A percentile compares a stretch with the other conserved stretches of the same genome.
phyloP scores from a whole-genome alignment of 2,329 filamentous ascomycete genomes.

The Botrytis byssoidea region DNA sequence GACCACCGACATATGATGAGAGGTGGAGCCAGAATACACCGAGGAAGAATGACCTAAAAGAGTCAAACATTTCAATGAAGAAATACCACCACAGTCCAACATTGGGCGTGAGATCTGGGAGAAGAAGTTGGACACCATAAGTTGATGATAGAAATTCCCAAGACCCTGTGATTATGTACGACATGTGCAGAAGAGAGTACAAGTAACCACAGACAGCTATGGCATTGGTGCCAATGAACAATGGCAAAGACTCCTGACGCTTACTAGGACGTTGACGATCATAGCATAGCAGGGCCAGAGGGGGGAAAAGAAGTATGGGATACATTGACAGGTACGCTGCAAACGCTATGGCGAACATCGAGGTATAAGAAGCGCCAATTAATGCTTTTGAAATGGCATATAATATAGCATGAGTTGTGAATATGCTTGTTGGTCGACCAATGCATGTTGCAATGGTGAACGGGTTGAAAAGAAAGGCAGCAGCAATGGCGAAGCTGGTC shows the following conservation, averaged over 20 bases:
- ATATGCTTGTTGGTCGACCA: conserved; percentile 82
- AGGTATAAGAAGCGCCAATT: conserved; percentile 66
- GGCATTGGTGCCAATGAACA: conserved; percentile 57
- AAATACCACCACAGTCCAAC: conserved; percentile 99
- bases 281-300: conserved; percentile 76
- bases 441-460: conserved; percentile 91
- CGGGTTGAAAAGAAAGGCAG: conserved; percentile 91
- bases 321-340: conserved; percentile 92
- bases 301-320: conserved; percentile 80
- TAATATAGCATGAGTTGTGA: conserved; percentile 85
- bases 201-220: conserved; percentile 54
- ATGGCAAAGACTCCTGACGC: conserved; percentile 40
- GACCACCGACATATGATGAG: conserved; percentile 80
- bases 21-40: conserved; percentile 98
- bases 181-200: conserved; percentile 66
- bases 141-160: conserved; percentile 88
- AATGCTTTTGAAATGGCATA: conserved; percentile 80
- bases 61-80: conserved; percentile 99
- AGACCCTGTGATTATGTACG: conserved; percentile 72
- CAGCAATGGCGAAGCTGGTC: conserved; percentile 72
- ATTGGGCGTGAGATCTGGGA: conserved; percentile 92
- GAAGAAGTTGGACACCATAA: conserved; percentile 86
- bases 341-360: conserved; percentile 81
- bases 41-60: conserved; percentile 94
- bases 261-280: conserved; percentile 51